phyloP scores from a whole-genome alignment of 108 stramenopile species.

The Pseudonitzschia multiseries region DNA sequence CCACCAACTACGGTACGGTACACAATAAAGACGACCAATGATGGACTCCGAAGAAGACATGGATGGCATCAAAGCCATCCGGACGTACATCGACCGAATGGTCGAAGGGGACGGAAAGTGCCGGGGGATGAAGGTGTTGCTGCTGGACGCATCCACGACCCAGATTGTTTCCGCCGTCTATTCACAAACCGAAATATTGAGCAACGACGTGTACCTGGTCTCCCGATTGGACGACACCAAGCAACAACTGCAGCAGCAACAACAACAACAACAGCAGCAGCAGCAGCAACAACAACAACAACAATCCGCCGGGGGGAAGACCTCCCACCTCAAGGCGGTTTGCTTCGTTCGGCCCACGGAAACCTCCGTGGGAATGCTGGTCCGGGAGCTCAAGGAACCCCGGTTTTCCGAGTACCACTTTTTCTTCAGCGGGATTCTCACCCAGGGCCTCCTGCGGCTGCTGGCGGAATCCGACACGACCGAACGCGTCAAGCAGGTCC shows the following conservation, averaged over 20 bases:
- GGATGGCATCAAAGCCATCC: slow-evolving; percentile 79
- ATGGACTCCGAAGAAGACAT: slow-evolving; percentile 42
- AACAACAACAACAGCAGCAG: slow-evolving; percentile 33
- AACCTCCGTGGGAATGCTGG: slow-evolving; percentile 73
- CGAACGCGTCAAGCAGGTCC: slow-evolving; percentile 90
- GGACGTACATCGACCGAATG: slow-evolving; percentile 89
- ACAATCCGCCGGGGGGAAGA: slow-evolving; percentile 37
- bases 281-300: slow-evolving; percentile 23
- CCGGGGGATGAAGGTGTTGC: slow-evolving; percentile 92
- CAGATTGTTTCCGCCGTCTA: slow-evolving; percentile 88
- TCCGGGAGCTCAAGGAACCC: slow-evolving; percentile 75
- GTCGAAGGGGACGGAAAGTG: slow-evolving; percentile 72
- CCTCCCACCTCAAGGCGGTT: slow-evolving; percentile 90
- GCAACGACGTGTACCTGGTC: slow-evolving; percentile 85
- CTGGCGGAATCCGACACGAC: slow-evolving; percentile 90
- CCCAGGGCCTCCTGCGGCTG: slow-evolving; percentile 68
- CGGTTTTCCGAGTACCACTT: slow-evolving; percentile 95
- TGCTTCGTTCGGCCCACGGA: slow-evolving; percentile 93
- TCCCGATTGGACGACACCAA: slow-evolving; percentile 59
- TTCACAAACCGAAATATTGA: slow-evolving; percentile 88
- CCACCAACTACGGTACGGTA: no score
- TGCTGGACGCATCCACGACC: slow-evolving; percentile 91
- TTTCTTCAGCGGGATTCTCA: slow-evolving; percentile 92
- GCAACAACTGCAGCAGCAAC: slow-evolving; percentile 27
- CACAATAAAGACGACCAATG: no score